These are phyloP conservation scores for Oryza officinalis DNA, from an alignment of 176 grass and related monocot species.

Conservation along the genomic window DNA sequence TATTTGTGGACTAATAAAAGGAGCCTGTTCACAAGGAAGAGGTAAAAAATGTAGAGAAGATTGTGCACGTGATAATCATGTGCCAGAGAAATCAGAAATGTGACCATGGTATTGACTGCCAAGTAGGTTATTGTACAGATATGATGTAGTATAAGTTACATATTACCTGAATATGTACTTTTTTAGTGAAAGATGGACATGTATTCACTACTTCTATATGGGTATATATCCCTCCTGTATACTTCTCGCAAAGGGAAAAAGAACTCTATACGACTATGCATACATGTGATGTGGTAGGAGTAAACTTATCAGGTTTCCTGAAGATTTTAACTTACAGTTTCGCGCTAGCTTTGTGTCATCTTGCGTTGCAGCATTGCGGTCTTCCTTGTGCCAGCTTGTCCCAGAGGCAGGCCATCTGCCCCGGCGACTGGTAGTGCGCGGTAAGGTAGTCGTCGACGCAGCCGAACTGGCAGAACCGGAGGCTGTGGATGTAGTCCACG, in stretches of 20 bases:
- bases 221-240: neutral
- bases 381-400: constrained; percentile 53
- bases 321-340: neutral
- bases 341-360: constrained; percentile 34
- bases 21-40: neutral
- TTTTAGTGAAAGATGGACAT: neutral
- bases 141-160: neutral
- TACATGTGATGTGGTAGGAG: constrained; percentile 6
- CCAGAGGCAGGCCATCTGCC: constrained; percentile 75
- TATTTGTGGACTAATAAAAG: neutral
- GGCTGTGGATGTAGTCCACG: constrained; percentile 50
- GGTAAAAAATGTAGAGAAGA: neutral
- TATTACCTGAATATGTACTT: neutral
- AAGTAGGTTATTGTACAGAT: constrained; percentile 32
- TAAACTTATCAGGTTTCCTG: constrained; percentile 20
- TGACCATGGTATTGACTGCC: neutral
- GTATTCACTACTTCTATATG: neutral
- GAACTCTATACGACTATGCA: neutral
- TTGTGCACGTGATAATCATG: neutral
- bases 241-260: neutral
- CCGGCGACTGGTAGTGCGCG: constrained; percentile 70
- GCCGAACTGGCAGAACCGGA: constrained; percentile 59
- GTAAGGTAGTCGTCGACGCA: constrained; percentile 61
- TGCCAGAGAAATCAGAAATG: neutral
- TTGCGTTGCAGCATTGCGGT: constrained; percentile 56